These are phyloP conservation scores for Penicillium italicum DNA, from an alignment of 2,329 filamentous ascomycete genomes.

Conservation along the genomic window DNA sequence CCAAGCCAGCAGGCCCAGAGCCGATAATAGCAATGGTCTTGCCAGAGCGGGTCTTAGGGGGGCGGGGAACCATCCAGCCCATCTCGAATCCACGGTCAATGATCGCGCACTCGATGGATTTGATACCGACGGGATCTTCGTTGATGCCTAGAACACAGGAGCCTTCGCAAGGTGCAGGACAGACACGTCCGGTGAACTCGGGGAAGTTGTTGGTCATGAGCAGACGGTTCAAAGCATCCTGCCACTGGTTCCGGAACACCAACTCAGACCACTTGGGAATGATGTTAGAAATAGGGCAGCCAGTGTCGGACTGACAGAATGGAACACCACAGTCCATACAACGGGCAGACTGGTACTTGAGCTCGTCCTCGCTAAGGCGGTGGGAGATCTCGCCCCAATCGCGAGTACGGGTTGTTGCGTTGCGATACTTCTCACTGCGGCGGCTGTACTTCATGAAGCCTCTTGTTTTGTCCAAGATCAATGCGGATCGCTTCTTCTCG, in stretches of 20 bases:
- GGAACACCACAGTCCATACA: slow-evolving; percentile 99
- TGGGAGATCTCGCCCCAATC: slow-evolving; percentile 91
- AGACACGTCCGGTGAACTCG: slow-evolving; percentile 95
- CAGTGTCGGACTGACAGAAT: slow-evolving; percentile 94
- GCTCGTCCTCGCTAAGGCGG: slow-evolving; percentile 85
- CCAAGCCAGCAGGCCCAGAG: slow-evolving; percentile 86
- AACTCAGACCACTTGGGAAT: slow-evolving; percentile 96
- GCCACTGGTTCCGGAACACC: slow-evolving; percentile 73
- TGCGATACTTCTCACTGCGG: slow-evolving; percentile 88
- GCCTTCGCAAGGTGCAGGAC: slow-evolving; percentile 92
- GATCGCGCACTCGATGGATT: slow-evolving; percentile 96
- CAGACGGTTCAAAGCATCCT: slow-evolving; percentile 83
- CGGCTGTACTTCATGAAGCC: slow-evolving; percentile 98
- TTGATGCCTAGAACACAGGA: slow-evolving; percentile 96
- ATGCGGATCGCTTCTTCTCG: slow-evolving; percentile 83
- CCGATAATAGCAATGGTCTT: slow-evolving; percentile 88
- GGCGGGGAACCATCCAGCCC: slow-evolving; percentile 91
- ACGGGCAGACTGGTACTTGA: slow-evolving; percentile 93
- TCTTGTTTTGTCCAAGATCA: slow-evolving; percentile 94
- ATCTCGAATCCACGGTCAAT: slow-evolving; percentile 96
- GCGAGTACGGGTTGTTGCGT: slow-evolving; percentile 75
- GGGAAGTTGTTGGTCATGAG: slow-evolving; percentile 99
- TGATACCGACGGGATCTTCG: slow-evolving; percentile 95
- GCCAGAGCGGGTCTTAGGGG: slow-evolving; percentile 75
- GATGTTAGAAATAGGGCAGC: slow-evolving; percentile 94